Percentiles rank a stretch among this genome's conserved stretches.
phyloP scores from a whole-genome alignment of 2,329 filamentous ascomycete species.

The Fusarium pseudocircinatum region DNA sequence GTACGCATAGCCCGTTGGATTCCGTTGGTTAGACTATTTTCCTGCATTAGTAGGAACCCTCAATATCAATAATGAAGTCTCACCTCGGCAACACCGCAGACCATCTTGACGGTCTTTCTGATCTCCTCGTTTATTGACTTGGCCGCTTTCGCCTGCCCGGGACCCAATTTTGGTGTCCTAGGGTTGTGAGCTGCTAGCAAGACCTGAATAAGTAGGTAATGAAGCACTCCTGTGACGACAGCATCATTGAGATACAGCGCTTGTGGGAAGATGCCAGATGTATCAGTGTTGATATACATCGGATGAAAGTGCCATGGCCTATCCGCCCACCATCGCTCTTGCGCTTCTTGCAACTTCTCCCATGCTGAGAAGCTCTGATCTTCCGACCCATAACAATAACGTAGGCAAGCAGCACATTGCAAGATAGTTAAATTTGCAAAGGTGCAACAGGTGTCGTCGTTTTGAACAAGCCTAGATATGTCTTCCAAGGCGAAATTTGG shows the following conservation, averaged over 20 bases:
- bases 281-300: slow-evolving; percentile 34
- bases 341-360: slow-evolving; percentile 34
- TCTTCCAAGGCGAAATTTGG: slow-evolving; percentile 41
- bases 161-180: slow-evolving; percentile 39
- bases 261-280: slow-evolving; percentile 31
- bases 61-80: background rate
- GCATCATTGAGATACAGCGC: slow-evolving; percentile 43
- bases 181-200: slow-evolving; percentile 44
- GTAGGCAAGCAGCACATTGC: slow-evolving; percentile 43
- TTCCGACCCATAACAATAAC: slow-evolving; percentile 44
- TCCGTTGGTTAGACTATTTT: slow-evolving; percentile 37
- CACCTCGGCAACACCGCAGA: slow-evolving; percentile 45
- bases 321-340: slow-evolving; percentile 44
- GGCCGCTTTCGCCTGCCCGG: slow-evolving; percentile 39
- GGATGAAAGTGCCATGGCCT: slow-evolving; percentile 44
- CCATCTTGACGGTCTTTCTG: slow-evolving; percentile 41
- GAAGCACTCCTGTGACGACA: slow-evolving; percentile 42
- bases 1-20: slow-evolving; percentile 36
- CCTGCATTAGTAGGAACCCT: background rate
- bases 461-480: slow-evolving; percentile 32
- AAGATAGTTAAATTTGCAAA: slow-evolving; percentile 43
- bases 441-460: slow-evolving; percentile 39
- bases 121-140: slow-evolving; percentile 43
- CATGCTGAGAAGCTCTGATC: slow-evolving; percentile 39
- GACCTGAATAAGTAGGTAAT: slow-evolving; percentile 43